Conservation (phyloP, 1,139 yeast species). For the Magnusiomyces suaveolens region DNA sequence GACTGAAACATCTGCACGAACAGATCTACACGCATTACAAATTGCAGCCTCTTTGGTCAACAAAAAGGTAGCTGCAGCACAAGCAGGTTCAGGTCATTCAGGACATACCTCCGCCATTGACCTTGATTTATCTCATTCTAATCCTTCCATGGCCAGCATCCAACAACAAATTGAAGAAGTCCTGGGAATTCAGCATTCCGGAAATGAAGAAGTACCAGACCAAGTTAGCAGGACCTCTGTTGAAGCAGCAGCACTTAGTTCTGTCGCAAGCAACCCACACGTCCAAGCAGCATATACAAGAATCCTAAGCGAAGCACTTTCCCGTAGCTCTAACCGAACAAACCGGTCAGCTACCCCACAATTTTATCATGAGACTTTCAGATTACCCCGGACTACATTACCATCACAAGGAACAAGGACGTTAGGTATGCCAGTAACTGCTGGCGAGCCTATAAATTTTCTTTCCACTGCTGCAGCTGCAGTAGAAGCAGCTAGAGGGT, state of each 20-base stretch:
- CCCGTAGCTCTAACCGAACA: neutral
- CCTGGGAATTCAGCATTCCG: neutral
- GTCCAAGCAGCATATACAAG: constrained; percentile 3
- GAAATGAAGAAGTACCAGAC: neutral
- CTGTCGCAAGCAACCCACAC: neutral
- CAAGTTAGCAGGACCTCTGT: neutral
- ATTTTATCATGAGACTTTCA: neutral
- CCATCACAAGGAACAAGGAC: neutral
- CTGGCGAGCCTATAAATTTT: neutral
- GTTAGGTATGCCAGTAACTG: neutral
- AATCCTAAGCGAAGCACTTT: neutral
- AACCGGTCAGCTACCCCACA: neutral
- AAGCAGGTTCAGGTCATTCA: neutral
- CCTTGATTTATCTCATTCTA: neutral
- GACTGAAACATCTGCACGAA: constrained; percentile 4
- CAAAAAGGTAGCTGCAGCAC: constrained; percentile 1
- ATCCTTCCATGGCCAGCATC: neutral
- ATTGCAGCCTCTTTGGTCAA: constrained; percentile 8
- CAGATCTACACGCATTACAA: constrained; percentile 14
- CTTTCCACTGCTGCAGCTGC: neutral
- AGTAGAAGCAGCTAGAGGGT: neutral
- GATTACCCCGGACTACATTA: neutral
- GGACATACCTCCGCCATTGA: neutral
- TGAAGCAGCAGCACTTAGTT: neutral
- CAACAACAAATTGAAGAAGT: constrained; percentile 6